These are phyloP conservation scores for Sugiyamaella smithiae DNA, from an alignment of 805 yeast species.

Conservation along the genomic window DNA sequence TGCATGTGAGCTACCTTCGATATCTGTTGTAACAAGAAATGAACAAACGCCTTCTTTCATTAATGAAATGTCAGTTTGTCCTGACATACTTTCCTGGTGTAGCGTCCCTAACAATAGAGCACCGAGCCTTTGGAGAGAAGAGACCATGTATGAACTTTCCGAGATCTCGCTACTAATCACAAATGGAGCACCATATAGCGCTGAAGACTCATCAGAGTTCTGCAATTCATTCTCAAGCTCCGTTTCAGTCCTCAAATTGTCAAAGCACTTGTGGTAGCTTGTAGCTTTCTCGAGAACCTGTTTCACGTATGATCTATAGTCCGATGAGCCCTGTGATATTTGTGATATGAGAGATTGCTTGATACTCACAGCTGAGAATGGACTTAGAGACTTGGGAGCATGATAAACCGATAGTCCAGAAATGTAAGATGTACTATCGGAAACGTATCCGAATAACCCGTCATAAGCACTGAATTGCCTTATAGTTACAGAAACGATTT, in stretches of 20 bases:
- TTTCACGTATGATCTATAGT: background rate
- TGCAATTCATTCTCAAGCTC: background rate
- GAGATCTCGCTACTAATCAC: slow-evolving; percentile 1
- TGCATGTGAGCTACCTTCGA: background rate
- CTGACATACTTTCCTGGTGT: background rate
- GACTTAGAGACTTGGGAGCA: slow-evolving; percentile 17
- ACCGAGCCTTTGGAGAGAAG: background rate
- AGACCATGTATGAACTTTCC: slow-evolving; percentile 3
- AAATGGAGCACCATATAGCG: slow-evolving; percentile 13
- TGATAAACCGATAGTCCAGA: slow-evolving; percentile 11
- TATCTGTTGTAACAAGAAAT: background rate
- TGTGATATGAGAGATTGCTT: background rate
- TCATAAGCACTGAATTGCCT: slow-evolving; percentile 28
- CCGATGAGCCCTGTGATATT: background rate
- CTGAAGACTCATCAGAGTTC: slow-evolving; percentile 4
- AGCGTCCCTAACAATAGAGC: slow-evolving; percentile 8
- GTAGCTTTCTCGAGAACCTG: background rate
- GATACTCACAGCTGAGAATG: too few relatives aligned
- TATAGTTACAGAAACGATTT: slow-evolving; percentile 24
- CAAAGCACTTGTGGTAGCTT: background rate
- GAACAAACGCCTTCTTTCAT: background rate
- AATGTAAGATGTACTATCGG: slow-evolving; percentile 11
- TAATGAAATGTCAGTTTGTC: background rate
- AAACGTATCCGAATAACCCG: slow-evolving; percentile 28
- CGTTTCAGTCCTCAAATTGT: too few relatives aligned